A percentile compares a stretch with the other conserved stretches of the same genome.
phyloP scores from a whole-genome alignment of 495 filamentous ascomycete genomes.

The Podospora didyma region DNA sequence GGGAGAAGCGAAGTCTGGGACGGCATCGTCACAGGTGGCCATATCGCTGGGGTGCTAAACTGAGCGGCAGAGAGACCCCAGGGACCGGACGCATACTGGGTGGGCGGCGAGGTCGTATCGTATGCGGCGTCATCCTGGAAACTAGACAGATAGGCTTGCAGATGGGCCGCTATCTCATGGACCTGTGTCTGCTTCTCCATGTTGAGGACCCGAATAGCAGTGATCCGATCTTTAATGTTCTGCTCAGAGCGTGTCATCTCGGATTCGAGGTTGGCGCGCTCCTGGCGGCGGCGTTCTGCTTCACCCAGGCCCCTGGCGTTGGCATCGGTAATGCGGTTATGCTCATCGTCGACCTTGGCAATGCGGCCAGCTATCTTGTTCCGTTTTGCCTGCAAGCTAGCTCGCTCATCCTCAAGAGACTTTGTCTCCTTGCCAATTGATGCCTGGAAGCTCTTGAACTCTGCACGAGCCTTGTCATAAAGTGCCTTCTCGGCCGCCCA shows the following conservation, averaged over 20 bases:
- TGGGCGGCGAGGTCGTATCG: constrained; percentile 15
- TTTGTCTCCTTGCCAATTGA: constrained; percentile 61
- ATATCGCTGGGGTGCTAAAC: constrained; percentile 17
- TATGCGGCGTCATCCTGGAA: constrained; percentile 30
- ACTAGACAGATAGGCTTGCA: constrained; percentile 37
- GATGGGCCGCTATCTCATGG: constrained; percentile 32
- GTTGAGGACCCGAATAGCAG: constrained; percentile 31
- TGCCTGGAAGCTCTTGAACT: constrained; percentile 58
- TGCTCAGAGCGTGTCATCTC: constrained; percentile 59
- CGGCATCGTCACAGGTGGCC: constrained; percentile 25
- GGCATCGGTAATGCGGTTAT: constrained; percentile 70
- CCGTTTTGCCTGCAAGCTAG: constrained; percentile 63
- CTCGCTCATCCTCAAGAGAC: constrained; percentile 61
- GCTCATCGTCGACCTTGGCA: constrained; percentile 72
- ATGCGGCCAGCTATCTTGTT: constrained; percentile 75
- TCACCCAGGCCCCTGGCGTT: constrained; percentile 73
- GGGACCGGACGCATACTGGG: constrained; percentile 18
- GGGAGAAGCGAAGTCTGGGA: constrained; percentile 17
- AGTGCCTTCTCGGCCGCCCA: constrained; percentile 62
- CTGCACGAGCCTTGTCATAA: constrained; percentile 56
- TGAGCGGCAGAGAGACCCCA: constrained; percentile 16
- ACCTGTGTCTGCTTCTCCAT: constrained; percentile 40
- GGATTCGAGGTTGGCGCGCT: constrained; percentile 60
- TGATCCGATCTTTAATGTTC: constrained; percentile 34
- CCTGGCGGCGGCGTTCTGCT: constrained; percentile 65